A percentile compares a stretch with the other conserved stretches of the same genome.
phyloP scores from a whole-genome alignment of 352 stramenopile species.

The Elongisporangium prolatum region DNA sequence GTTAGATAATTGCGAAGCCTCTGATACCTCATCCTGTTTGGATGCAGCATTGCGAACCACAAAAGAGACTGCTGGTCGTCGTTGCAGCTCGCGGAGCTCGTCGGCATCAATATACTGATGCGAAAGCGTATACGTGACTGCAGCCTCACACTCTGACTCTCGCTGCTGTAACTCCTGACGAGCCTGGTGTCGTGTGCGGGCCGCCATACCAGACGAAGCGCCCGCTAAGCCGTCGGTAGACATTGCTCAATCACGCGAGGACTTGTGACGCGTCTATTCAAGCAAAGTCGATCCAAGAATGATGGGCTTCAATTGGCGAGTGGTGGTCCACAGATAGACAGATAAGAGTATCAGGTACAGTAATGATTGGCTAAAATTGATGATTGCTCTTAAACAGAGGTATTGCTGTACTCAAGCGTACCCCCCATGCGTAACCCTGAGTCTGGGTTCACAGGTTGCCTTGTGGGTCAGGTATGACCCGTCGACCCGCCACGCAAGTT shows the following conservation, averaged over 20 bases:
- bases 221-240: background rate
- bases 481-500: background rate
- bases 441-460: background rate
- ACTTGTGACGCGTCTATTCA: background rate
- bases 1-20: background rate
- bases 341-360: no score
- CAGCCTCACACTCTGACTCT: background rate
- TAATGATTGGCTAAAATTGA: background rate
- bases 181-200: conserved; percentile 9
- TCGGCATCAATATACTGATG: conserved; percentile 23
- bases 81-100: conserved; percentile 27
- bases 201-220: conserved; percentile 1
- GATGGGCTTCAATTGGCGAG: conserved; percentile 1
- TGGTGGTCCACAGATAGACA: no score
- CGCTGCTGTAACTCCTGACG: conserved; percentile 6
- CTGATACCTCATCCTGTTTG: conserved; percentile 14
- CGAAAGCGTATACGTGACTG: conserved; percentile 23
- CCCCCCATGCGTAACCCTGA: background rate
- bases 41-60: conserved; percentile 24
- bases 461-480: background rate
- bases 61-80: conserved; percentile 32
- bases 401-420: background rate
- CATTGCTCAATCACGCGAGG: background rate
- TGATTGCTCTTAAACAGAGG: background rate
- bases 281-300: background rate